A percentile compares a stretch with the other conserved stretches of the same genome.
Evolutionary conservation across 176 grass and related monocot species (phyloP).

Genomic region (Themeda triandra): DNA sequence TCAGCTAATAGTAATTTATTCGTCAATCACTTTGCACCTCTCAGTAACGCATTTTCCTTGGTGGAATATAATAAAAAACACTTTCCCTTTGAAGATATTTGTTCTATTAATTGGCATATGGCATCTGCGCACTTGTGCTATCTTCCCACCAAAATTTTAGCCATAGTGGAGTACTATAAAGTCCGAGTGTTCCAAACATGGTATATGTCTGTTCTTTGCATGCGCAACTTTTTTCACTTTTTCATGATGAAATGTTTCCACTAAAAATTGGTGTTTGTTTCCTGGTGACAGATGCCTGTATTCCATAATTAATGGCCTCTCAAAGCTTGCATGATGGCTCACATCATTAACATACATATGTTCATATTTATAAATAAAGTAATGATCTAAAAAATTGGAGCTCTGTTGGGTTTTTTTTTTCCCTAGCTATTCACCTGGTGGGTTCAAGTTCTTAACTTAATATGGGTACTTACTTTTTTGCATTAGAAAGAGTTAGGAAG

Average conservation of each 20-base stretch:
- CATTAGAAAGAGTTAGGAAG: no score
- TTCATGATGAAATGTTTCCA: conserved; percentile 6
- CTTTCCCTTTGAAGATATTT: conserved; percentile 2
- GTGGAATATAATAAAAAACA: neutral
- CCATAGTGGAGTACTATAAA: conserved; percentile 7
- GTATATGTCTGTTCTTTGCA: neutral
- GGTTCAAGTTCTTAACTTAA: no score
- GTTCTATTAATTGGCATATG: conserved; percentile 15
- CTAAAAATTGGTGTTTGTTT: neutral
- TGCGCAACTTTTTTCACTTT: neutral
- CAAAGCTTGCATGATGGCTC: neutral
- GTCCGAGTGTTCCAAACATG: neutral
- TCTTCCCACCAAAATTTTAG: neutral
- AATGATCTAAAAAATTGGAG: no score
- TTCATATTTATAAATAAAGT: neutral
- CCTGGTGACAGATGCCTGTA: neutral
- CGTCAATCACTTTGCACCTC: neutral
- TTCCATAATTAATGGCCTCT: neutral
- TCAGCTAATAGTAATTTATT: neutral
- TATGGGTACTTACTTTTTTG: no score
- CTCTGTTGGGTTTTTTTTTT: no score
- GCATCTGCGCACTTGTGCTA: neutral
- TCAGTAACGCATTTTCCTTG: neutral
- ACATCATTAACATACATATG: neutral
- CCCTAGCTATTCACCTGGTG: no score